A percentile compares a stretch with the other conserved stretches of the same genome.
Conservation (phyloP, 805 yeast species). For the Monosporozyma unispora region DNA sequence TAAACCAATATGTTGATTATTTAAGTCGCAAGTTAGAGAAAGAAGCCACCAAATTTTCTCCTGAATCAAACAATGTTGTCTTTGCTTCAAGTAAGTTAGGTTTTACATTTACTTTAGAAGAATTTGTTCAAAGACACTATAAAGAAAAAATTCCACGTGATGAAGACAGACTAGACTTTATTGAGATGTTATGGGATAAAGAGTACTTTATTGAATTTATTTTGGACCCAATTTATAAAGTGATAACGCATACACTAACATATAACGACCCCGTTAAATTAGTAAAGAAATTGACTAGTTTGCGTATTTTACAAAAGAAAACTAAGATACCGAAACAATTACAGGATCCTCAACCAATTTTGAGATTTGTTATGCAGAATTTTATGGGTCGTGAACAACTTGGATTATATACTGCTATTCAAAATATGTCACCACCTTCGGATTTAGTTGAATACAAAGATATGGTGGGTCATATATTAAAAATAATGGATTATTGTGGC, state of each 20-base stretch:
- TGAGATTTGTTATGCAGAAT: conserved; percentile 43
- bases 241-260: conserved; percentile 52
- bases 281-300: background rate
- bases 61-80: conserved; percentile 55
- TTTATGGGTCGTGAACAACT: conserved; percentile 42
- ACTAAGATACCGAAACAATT: background rate
- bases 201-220: conserved; percentile 57
- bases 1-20: conserved; percentile 38
- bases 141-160: conserved; percentile 23
- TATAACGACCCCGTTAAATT: background rate
- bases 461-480: conserved; percentile 42
- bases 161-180: conserved; percentile 35
- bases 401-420: conserved; percentile 43
- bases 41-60: conserved; percentile 39
- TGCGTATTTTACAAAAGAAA: background rate
- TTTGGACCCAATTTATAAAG: conserved; percentile 72
- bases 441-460: background rate
- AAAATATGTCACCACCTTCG: background rate
- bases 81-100: conserved; percentile 63
- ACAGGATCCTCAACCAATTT: conserved; percentile 47
- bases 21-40: conserved; percentile 20
- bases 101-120: conserved; percentile 55
- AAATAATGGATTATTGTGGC: conserved; percentile 51
- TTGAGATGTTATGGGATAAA: conserved; percentile 56
- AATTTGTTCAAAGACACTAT: conserved; percentile 52